phyloP scores from a whole-genome alignment of 805 yeast species.

The Saccharomyces kudriavzevii region DNA sequence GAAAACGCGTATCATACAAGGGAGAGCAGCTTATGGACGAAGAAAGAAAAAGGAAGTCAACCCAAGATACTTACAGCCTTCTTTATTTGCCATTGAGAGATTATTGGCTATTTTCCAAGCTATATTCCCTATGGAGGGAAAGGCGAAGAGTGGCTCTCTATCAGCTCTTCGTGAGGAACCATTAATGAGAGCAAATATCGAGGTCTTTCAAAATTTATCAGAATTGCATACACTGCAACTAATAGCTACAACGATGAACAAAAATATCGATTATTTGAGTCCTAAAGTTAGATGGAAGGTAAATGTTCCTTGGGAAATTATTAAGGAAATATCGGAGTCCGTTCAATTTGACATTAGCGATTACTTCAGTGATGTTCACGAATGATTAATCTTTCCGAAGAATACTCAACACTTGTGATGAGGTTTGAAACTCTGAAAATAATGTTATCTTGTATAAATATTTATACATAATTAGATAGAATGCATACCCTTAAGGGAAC shows the following conservation, averaged over 20 bases:
- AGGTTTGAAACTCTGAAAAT: neutral
- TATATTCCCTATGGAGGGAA: slow-evolving; percentile 40
- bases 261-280: slow-evolving; percentile 47
- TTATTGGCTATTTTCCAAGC: slow-evolving; percentile 72
- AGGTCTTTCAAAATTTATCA: slow-evolving; percentile 49
- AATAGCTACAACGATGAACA: slow-evolving; percentile 34
- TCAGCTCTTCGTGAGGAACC: slow-evolving; percentile 14
- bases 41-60: slow-evolving; percentile 43
- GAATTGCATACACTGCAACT: slow-evolving; percentile 50
- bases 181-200: slow-evolving; percentile 36
- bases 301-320: slow-evolving; percentile 60
- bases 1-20: slow-evolving; percentile 36
- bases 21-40: slow-evolving; percentile 35
- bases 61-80: slow-evolving; percentile 59
- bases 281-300: slow-evolving; percentile 73
- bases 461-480: neutral
- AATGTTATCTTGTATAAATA: neutral
- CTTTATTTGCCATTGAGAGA: slow-evolving; percentile 69
- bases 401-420: neutral
- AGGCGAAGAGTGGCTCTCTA: slow-evolving; percentile 16
- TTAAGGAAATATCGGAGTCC: slow-evolving; percentile 53
- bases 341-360: slow-evolving; percentile 58
- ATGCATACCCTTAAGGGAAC: neutral
- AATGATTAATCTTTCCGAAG: neutral
- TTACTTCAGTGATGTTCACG: slow-evolving; percentile 35